phyloP scores from a whole-genome alignment of 2,329 filamentous ascomycete genomes.

The Fusarium equiseti region DNA sequence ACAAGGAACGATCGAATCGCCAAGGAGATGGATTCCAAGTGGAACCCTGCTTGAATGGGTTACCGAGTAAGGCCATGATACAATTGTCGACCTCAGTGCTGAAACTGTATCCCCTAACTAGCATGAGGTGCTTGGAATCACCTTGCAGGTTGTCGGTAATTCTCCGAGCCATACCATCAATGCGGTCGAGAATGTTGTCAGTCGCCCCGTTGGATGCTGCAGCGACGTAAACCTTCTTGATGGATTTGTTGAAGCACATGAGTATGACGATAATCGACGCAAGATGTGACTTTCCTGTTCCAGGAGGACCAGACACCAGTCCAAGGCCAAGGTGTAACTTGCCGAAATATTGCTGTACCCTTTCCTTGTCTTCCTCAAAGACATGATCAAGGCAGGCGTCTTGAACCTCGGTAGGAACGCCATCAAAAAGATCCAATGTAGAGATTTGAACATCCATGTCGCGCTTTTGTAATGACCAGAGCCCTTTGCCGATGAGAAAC shows the following conservation, averaged over 20 bases:
- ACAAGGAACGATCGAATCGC: neutral
- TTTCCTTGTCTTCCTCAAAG: neutral
- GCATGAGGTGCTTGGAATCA: neutral
- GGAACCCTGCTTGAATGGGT: fast-evolving
- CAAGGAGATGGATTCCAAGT: neutral
- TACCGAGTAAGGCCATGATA: fast-evolving
- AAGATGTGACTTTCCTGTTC: neutral
- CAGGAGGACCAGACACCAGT: conserved; percentile 1
- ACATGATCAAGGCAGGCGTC: neutral
- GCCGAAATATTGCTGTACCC: neutral
- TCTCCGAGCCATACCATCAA: fast-evolving
- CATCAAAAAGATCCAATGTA: neutral
- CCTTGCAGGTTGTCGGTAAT: fast-evolving
- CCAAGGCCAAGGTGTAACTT: neutral
- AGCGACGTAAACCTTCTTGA: neutral
- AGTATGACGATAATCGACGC: neutral
- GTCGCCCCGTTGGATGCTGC: neutral
- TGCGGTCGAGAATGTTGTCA: neutral
- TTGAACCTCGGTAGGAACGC: fast-evolving
- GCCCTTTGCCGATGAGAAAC: neutral
- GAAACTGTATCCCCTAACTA: neutral
- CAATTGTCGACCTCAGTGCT: neutral
- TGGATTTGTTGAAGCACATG: neutral
- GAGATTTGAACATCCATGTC: fast-evolving
- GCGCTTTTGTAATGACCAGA: neutral